A percentile compares a stretch with the other conserved stretches of the same genome.
Evolutionary conservation across 768 basidiomycete species (phyloP).

Genomic region (Lentinula sp.): DNA sequence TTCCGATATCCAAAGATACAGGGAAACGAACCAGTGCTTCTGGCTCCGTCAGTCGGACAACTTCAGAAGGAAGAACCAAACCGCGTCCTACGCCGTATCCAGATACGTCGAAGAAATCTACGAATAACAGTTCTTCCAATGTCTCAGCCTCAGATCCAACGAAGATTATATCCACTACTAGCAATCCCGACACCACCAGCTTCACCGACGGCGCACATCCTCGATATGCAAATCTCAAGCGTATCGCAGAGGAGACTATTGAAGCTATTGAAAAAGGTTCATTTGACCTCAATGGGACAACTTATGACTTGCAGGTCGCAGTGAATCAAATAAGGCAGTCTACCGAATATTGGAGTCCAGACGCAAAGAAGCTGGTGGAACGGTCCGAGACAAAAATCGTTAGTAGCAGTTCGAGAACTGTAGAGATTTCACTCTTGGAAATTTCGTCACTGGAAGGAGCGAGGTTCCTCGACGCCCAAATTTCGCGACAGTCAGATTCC

Average conservation of each 20-base stretch:
- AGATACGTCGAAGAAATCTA: not conserved
- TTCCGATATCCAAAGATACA: not conserved
- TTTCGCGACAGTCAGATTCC: slow-evolving; percentile 4
- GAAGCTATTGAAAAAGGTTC: slow-evolving; percentile 40
- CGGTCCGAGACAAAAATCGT: not conserved
- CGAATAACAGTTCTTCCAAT: not conserved
- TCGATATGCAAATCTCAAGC: slow-evolving; percentile 17
- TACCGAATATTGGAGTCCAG: slow-evolving; percentile 49
- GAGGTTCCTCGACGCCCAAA: slow-evolving; percentile 26
- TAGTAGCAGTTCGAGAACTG: not conserved
- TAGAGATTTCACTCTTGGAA: slow-evolving; percentile 46
- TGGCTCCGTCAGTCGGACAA: not conserved
- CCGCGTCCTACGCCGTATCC: not conserved
- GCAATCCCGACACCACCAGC: not conserved
- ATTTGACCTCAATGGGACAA: slow-evolving; percentile 20
- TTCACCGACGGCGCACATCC: not conserved
- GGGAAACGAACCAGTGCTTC: not conserved
- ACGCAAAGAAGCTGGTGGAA: slow-evolving; percentile 18
- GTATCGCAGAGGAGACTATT: slow-evolving; percentile 48
- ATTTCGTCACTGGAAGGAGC: slow-evolving; percentile 62
- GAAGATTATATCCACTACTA: not conserved
- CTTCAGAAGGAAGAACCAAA: not conserved
- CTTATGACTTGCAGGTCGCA: slow-evolving; percentile 21
- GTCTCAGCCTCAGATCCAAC: not conserved
- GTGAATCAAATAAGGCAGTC: slow-evolving; percentile 25